Evolutionary conservation across 257 asterid genomes (phyloP).

Genomic region (Lithospermum erythrorhizon): DNA sequence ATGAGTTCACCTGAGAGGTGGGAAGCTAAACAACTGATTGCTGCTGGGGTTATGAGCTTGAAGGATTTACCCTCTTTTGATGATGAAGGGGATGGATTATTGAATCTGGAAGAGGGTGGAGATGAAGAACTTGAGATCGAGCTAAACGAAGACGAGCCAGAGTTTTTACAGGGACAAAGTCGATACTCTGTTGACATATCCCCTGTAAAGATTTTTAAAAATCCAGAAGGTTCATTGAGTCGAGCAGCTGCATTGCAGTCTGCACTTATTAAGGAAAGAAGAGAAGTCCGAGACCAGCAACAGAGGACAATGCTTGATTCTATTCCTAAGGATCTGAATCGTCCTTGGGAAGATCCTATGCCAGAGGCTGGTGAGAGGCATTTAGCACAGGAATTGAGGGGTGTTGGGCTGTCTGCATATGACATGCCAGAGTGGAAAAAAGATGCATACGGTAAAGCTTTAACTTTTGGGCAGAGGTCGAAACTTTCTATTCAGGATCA

Average conservation of each 20-base stretch:
- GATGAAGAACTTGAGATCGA: constrained; percentile 95
- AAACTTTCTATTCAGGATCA: constrained; percentile 91
- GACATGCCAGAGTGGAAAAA: constrained; percentile 99
- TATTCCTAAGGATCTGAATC: constrained; percentile 90
- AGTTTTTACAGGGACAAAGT: constrained; percentile 79
- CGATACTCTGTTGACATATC: constrained; percentile 76
- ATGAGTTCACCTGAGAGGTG: constrained; percentile 96
- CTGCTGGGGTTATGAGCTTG: constrained; percentile 70
- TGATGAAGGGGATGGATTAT: constrained; percentile 68
- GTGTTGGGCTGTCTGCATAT: constrained; percentile 92
- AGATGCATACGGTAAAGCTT: constrained; percentile 83
- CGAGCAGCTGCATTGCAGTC: constrained; percentile 95
- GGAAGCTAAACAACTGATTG: constrained; percentile 91
- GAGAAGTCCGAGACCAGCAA: constrained; percentile 93
- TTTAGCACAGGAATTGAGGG: constrained; percentile 91
- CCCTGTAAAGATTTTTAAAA: constrained; percentile 88
- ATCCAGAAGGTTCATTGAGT: constrained; percentile 89
- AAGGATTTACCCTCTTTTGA: constrained; percentile 74
- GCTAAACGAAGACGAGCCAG: constrained; percentile 86
- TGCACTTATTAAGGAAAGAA: constrained; percentile 81
- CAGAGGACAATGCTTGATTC: constrained; percentile 93
- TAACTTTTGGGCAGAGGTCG: constrained; percentile 89
- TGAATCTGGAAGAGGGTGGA: constrained; percentile 86
- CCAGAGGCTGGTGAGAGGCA: constrained; percentile 98
- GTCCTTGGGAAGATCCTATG: constrained; percentile 99